Conservation (phyloP, 192 early-diverging fungal species). For the Paraglomus brasilianum region DNA sequence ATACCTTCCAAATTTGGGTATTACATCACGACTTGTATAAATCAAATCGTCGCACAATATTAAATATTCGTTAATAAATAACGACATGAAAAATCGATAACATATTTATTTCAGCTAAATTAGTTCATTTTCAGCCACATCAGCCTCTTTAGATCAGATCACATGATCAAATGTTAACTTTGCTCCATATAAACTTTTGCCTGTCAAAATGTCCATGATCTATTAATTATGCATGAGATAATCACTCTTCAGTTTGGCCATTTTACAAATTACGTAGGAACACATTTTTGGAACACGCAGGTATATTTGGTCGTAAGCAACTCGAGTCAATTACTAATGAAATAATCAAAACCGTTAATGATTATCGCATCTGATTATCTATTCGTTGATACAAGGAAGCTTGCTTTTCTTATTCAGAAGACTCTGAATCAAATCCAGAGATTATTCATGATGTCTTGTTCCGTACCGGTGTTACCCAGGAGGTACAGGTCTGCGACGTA, state of each 20-base stretch:
- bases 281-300: constrained; percentile 93
- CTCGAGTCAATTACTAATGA: constrained; percentile 23
- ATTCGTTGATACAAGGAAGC: constrained; percentile 41
- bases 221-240: constrained; percentile 71
- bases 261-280: constrained; percentile 80
- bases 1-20: too few relatives aligned
- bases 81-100: too few relatives aligned
- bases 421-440: constrained; percentile 40
- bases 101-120: too few relatives aligned
- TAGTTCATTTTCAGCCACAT: too few relatives aligned
- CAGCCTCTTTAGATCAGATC: too few relatives aligned
- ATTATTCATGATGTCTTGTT: constrained; percentile 59
- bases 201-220: too few relatives aligned
- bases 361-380: background rate
- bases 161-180: too few relatives aligned
- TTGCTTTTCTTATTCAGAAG: constrained; percentile 45
- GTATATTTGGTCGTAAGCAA: constrained; percentile 38
- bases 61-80: too few relatives aligned
- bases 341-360: background rate
- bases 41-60: too few relatives aligned
- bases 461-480: constrained; percentile 47
- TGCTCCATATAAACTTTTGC: too few relatives aligned
- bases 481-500: constrained; percentile 29
- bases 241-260: constrained; percentile 93
- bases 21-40: too few relatives aligned